Evolutionary conservation across 495 filamentous ascomycete species (phyloP), one percentile per base, ranked within the genome.

Genomic region (Lepraria neglecta): DNA sequence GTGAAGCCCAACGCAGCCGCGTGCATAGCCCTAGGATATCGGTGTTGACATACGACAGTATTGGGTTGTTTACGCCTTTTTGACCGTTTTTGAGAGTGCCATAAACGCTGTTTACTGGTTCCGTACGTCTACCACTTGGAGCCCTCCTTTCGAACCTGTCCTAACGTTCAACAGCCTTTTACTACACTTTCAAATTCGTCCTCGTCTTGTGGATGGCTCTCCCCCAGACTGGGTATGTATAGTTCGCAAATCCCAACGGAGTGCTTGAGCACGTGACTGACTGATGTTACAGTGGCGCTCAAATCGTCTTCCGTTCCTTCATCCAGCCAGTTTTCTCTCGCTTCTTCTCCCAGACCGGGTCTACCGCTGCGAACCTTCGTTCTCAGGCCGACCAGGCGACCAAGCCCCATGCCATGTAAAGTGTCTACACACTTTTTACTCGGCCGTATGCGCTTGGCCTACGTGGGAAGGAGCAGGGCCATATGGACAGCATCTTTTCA

Each of bases 121-220:
- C 81, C 94, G 83, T 86, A 81, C 65, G 82, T 65, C 31, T 46
- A 40, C 54, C 30, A 10, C 40, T n/a, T 50, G 11, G 15, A 2
- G 14, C 27, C 21, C 17, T 42, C 9, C 11, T 60, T 12, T 38
- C 35, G 15, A 30, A n/a, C 14, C 31, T 44, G 17, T 6, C 27
- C 30, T 61, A 40, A 67, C n/a, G 2, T 19, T 15, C 56, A 52
- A 42, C 60, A 85, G 83, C 94, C 70, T 99, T 99, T 83, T 99
- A 99, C 85, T 99, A 90, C 78, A 94, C 92, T 77, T 97, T 97
- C 87, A 99, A 99, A 81, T 96, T 99, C 72, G 82, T 91, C 70
- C 84, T 97, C 70, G 78, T 97, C 68, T 84, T 99, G 71, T 99
- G 95, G 95, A 89, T 97, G 77, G 86, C 92, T 66, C 89, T 99